Conservation (phyloP, 2,329 filamentous ascomycete species). For the Tolypocladium tundrense region DNA sequence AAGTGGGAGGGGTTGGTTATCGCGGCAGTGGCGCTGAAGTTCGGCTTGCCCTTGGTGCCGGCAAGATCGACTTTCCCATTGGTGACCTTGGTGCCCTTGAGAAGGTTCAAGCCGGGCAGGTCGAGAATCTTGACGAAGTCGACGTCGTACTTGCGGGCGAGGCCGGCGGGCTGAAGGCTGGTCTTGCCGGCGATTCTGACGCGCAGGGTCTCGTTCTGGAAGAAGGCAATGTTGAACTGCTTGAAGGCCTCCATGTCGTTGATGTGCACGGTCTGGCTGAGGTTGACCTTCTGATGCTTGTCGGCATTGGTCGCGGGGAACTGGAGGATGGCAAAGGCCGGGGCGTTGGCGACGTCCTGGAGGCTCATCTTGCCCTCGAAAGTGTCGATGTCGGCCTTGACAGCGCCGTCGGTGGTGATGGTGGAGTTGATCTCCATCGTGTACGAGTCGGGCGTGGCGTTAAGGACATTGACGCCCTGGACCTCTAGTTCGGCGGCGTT, state of each 20-base stretch:
- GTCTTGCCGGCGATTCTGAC: constrained; percentile 43
- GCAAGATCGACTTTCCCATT: constrained; percentile 36
- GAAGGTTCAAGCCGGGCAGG: constrained; percentile 41
- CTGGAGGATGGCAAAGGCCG: constrained; percentile 37
- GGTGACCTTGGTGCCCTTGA: constrained; percentile 43
- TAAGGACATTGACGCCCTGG: constrained; percentile 37
- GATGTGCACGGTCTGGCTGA: constrained; percentile 38
- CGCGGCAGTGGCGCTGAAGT: constrained; percentile 48
- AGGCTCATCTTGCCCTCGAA: constrained; percentile 47
- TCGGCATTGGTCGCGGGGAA: constrained; percentile 42
- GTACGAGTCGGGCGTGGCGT: constrained; percentile 33
- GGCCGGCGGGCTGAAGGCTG: constrained; percentile 37
- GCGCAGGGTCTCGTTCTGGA: constrained; percentile 37
- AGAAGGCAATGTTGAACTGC: constrained; percentile 44
- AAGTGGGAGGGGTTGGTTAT: constrained; percentile 57
- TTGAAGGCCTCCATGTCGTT: constrained; percentile 37
- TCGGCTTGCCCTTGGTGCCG: constrained; percentile 34
- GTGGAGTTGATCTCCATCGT: constrained; percentile 46
- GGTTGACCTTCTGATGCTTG: constrained; percentile 39
- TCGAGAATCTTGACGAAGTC: constrained; percentile 46
- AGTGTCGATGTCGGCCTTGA: constrained; percentile 38
- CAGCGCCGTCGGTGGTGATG: constrained; percentile 39
- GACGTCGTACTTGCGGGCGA: constrained; percentile 36
- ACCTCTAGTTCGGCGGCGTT: constrained; percentile 42
- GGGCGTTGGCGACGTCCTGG: constrained; percentile 34